Evolutionary conservation across 2,329 filamentous ascomycete genomes (phyloP).

Genomic region (Onygenales sp.): DNA sequence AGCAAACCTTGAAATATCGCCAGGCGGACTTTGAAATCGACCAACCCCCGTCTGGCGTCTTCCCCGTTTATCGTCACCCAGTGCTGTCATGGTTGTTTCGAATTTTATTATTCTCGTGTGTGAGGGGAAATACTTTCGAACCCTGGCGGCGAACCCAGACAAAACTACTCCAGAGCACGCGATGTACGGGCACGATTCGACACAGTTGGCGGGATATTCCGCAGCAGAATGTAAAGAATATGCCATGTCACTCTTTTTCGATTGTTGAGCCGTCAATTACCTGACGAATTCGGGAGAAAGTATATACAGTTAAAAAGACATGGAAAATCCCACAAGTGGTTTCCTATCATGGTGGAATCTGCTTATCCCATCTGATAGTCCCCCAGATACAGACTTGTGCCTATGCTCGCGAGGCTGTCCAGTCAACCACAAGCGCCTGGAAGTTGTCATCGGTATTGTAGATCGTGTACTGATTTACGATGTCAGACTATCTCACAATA

Average conservation of each 20-base stretch:
- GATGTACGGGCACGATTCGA: neutral
- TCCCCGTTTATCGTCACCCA: no score
- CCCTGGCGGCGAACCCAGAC: neutral
- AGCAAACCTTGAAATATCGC: neutral
- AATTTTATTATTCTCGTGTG: neutral
- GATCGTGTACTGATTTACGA: constrained; percentile 1
- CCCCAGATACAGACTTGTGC: neutral
- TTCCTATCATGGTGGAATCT: neutral
- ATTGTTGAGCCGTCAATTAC: no score
- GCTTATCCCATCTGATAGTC: neutral
- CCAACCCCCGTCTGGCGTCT: no score
- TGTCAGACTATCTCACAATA: neutral
- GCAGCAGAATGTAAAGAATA: no score
- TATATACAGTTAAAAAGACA: no score
- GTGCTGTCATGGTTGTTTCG: no score
- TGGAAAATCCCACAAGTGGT: neutral
- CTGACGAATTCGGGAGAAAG: no score
- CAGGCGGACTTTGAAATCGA: neutral
- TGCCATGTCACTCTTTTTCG: no score
- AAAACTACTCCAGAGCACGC: neutral
- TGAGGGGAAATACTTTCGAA: neutral
- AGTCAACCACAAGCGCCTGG: neutral
- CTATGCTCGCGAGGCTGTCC: neutral
- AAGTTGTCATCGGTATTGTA: constrained; percentile 1
- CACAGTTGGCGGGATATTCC: no score